Percentiles rank a stretch among this genome's conserved stretches.
phyloP scores from a whole-genome alignment of 2,329 filamentous ascomycete species.

The Colletotrichum noveboracense region DNA sequence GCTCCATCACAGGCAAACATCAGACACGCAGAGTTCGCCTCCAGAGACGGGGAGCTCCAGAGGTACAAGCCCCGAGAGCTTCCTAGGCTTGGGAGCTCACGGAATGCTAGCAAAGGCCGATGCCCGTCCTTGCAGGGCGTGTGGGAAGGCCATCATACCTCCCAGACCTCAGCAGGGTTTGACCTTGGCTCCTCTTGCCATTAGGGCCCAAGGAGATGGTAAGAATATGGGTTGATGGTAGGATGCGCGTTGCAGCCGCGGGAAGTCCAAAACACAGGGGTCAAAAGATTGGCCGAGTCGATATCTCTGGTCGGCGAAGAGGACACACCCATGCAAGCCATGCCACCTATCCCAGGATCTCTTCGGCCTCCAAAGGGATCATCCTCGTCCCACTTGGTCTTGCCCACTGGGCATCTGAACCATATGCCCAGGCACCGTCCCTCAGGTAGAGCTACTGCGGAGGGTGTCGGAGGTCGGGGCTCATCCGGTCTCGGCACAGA shows the following conservation, averaged over 20 bases:
- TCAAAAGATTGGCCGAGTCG: conserved; percentile 10
- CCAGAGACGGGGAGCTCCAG: background rate
- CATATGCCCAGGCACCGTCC: conserved; percentile 6
- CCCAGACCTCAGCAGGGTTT: conserved; percentile 11
- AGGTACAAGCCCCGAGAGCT: conserved; percentile 4
- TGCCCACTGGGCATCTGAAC: conserved; percentile 8
- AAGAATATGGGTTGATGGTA: conserved; percentile 16
- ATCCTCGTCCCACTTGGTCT: background rate
- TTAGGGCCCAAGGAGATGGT: conserved; percentile 18
- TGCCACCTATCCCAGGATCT: background rate
- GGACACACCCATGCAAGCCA: background rate
- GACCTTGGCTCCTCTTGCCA: conserved; percentile 1
- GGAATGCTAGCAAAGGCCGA: conserved; percentile 15
- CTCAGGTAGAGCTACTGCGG: conserved; percentile 2
- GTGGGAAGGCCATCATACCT: background rate
- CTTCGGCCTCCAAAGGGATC: background rate
- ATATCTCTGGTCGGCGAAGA: background rate
- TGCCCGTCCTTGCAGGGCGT: conserved; percentile 12
- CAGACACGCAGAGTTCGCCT: conserved; percentile 4
- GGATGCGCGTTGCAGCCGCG: conserved; percentile 12
- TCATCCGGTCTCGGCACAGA: conserved; percentile 19
- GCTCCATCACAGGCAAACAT: background rate
- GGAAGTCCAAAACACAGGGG: conserved; percentile 16
- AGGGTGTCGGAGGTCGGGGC: conserved; percentile 7
- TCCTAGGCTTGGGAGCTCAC: background rate